These are phyloP conservation scores for Phyllosticta citribraziliensis DNA, from an alignment of 2,329 filamentous ascomycete genomes.

Conservation along the genomic window DNA sequence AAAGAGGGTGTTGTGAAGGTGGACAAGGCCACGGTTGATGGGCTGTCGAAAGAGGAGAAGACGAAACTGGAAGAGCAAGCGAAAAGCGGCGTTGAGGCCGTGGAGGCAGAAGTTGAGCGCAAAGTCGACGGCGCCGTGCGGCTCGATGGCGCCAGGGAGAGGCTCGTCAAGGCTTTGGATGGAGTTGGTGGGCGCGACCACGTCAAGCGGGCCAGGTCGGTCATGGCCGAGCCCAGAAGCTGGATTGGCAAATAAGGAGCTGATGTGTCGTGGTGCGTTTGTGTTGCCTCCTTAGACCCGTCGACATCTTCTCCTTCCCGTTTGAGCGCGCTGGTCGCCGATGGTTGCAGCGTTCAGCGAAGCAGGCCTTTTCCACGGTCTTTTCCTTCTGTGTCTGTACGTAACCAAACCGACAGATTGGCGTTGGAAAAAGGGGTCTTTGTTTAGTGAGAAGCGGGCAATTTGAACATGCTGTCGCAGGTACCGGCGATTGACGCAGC, in stretches of 20 bases:
- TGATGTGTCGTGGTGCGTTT: neutral
- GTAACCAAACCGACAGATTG: neutral
- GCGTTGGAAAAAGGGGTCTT: neutral
- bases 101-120: neutral
- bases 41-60: neutral
- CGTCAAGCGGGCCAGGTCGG: neutral
- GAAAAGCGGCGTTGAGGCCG: neutral
- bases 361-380: neutral
- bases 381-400: neutral
- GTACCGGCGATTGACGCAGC: too few species aligned
- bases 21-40: neutral
- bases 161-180: neutral
- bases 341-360: neutral
- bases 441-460: neutral
- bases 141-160: neutral
- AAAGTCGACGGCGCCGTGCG: neutral
- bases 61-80: neutral
- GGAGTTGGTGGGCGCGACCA: neutral
- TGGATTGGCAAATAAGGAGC: neutral
- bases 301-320: neutral
- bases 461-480: too few species aligned
- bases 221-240: neutral
- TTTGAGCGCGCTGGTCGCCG: neutral
- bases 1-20: conserved; percentile 36
- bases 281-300: neutral